Evolutionary conservation across 2,329 filamentous ascomycete genomes (phyloP), one percentile per base, ranked within the genome.

Genomic region (Diaporthe destruens): DNA sequence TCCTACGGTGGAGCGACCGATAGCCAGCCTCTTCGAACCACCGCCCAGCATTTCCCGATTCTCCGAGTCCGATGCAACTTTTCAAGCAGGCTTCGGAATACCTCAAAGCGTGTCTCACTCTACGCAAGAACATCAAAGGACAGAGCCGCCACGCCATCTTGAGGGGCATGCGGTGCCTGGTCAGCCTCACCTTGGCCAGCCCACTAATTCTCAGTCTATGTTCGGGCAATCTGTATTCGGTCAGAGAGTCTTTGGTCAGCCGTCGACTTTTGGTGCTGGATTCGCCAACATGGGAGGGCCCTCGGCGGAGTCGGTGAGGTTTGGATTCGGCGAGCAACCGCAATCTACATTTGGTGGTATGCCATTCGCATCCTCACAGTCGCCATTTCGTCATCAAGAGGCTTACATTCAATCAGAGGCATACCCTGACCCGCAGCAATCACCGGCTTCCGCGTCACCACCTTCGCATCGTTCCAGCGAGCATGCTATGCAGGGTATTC

Each of bases 401-500:
- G 32, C 71, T 34, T 54, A 68, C 36, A n/a, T 63, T 51, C 69
- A 71, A 42, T 56, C 71, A 63, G 73, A 67, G 32, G 53, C 32
- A 2, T 72, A 72, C 14, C 47, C 69, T 39, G 67, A 67, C 8
- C 66, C 63, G 20, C 73, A 72, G 20, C 36, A 74, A 12, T 23
- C 53, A 49, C 32, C 66, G 44, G 42, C 32, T 42, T n/a, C 32
- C 25, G 53, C 53, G 20, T 39, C 59, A 36, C 49, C 54, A 25
- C 23, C 54, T 20, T 59, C 71, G 25, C 71, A 68, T 16, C 44
- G 68, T 23, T 56, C 44, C 32, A 49, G 65, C 29, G 29, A 36
- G 23, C 77, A 80, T 5, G 75, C 77, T 49, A 71, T 76, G 25
- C 79, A 76, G 29, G 77, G 79, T n/a, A 76, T 79, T 61, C 75